Evolutionary conservation across 1,284 basidiomycete genomes (phyloP).

Genomic region (Pterulicium gracile): DNA sequence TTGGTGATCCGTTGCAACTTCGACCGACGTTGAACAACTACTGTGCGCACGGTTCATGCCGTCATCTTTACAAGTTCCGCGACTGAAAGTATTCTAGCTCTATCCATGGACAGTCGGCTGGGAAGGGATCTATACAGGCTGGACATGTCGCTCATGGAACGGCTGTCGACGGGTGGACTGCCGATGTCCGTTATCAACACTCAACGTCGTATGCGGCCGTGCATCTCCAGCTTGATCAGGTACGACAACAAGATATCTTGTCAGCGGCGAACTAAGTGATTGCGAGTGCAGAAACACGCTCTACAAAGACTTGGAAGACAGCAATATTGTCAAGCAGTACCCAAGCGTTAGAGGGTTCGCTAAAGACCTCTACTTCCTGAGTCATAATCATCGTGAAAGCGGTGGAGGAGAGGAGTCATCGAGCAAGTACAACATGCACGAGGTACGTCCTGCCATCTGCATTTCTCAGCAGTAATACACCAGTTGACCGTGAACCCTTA

Average conservation of each 20-base stretch:
- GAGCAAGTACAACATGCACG: conserved; percentile 55
- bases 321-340: conserved; percentile 37
- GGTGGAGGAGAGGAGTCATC: conserved; percentile 42
- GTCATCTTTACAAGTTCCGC: conserved; percentile 6
- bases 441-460: conserved; percentile 30
- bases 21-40: conserved; percentile 58
- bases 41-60: conserved; percentile 32
- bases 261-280: background rate
- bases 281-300: conserved; percentile 34
- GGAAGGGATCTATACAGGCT: conserved; percentile 42
- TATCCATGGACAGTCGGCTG: conserved; percentile 41
- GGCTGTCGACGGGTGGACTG: conserved; percentile 36
- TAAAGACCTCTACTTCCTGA: conserved; percentile 49
- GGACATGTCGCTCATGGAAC: conserved; percentile 55
- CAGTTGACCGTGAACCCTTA: conserved; percentile 15
- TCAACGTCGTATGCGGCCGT: conserved; percentile 51
- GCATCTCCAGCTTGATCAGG: conserved; percentile 38
- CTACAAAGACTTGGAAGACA: conserved; percentile 48
- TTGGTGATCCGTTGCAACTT: conserved; percentile 64
- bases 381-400: conserved; percentile 43
- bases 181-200: conserved; percentile 49
- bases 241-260: conserved; percentile 21
- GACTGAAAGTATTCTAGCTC: too few relatives aligned
- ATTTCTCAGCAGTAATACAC: background rate
- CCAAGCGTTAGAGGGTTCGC: conserved; percentile 43